These are phyloP conservation scores for Debaryomyces coudertii DNA, from an alignment of 1,139 yeast species.

Conservation along the genomic window DNA sequence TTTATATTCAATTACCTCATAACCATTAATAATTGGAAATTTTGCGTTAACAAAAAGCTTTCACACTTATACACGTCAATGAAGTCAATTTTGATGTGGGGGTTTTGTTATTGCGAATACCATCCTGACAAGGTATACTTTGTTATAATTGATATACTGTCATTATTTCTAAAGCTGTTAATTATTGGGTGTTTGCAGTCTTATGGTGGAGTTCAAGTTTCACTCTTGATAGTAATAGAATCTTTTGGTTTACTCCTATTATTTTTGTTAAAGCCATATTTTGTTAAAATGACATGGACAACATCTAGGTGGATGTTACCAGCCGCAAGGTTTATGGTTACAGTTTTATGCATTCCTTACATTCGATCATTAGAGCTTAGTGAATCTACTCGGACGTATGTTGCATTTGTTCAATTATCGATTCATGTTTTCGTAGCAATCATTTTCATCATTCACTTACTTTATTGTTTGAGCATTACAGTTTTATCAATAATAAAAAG, in stretches of 20 bases:
- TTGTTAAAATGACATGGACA: slow-evolving; percentile 39
- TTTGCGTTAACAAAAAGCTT: slow-evolving; percentile 26
- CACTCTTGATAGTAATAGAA: slow-evolving; percentile 41
- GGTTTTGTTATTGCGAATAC: slow-evolving; percentile 46
- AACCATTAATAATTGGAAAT: slow-evolving; percentile 21
- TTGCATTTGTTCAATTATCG: slow-evolving; percentile 44
- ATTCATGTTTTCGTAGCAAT: slow-evolving; percentile 43
- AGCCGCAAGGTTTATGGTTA: slow-evolving; percentile 38
- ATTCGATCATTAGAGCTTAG: slow-evolving; percentile 32
- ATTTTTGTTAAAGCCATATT: slow-evolving; percentile 43
- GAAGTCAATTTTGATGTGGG: slow-evolving; percentile 51
- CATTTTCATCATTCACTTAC: slow-evolving; percentile 38
- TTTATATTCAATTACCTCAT: slow-evolving; percentile 38
- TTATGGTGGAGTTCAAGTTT: slow-evolving; percentile 49
- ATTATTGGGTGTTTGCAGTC: slow-evolving; percentile 48
- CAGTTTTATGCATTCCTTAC: slow-evolving; percentile 47
- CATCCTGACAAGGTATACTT: slow-evolving; percentile 46
- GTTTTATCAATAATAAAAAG: slow-evolving; percentile 26
- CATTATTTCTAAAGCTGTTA: slow-evolving; percentile 36
- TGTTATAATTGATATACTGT: slow-evolving; percentile 37
- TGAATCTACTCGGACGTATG: slow-evolving; percentile 40
- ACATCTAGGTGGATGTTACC: slow-evolving; percentile 43
- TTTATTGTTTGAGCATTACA: slow-evolving; percentile 35
- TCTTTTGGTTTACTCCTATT: slow-evolving; percentile 33
- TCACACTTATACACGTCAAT: slow-evolving; percentile 50